A percentile compares a stretch with the other conserved stretches of the same genome.
These are phyloP conservation scores for Teratosphaeria zuluensis DNA, from an alignment of 2,329 filamentous ascomycete species.

Conservation along the genomic window DNA sequence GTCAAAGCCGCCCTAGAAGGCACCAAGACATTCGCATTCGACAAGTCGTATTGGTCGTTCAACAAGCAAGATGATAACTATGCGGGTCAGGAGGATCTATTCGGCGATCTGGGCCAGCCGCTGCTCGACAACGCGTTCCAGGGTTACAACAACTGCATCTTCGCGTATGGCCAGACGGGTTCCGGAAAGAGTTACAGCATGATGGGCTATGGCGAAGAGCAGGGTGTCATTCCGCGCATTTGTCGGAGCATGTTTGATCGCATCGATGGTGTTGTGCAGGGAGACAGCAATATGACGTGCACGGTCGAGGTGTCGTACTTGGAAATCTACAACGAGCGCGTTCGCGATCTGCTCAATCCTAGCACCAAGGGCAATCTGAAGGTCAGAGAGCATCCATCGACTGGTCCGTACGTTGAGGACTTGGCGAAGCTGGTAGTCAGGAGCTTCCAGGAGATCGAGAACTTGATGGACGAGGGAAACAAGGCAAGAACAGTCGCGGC, in stretches of 20 bases:
- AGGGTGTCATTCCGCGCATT: slow-evolving; percentile 92
- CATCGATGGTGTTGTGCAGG: slow-evolving; percentile 58
- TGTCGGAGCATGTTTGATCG: slow-evolving; percentile 95
- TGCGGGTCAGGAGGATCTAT: slow-evolving; percentile 81
- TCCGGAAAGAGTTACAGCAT: slow-evolving; percentile 99
- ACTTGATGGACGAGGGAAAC: slow-evolving; percentile 98
- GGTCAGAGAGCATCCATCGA: slow-evolving; percentile 94
- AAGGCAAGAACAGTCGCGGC: slow-evolving; percentile 96
- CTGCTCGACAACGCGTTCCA: slow-evolving; percentile 96
- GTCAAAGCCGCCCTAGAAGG: slow-evolving; percentile 54
- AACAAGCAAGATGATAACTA: slow-evolving; percentile 71
- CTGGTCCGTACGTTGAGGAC: slow-evolving; percentile 96
- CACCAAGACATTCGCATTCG: slow-evolving; percentile 85
- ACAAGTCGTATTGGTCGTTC: slow-evolving; percentile 98
- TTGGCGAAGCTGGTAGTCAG: slow-evolving; percentile 88
- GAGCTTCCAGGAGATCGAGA: slow-evolving; percentile 90
- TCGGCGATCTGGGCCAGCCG: slow-evolving; percentile 77
- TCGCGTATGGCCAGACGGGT: slow-evolving; percentile 95
- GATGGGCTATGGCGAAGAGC: slow-evolving; percentile 97
- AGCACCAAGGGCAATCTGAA: slow-evolving; percentile 93
- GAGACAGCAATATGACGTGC: slow-evolving; percentile 69
- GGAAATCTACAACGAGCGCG: slow-evolving; percentile 98
- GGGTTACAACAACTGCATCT: slow-evolving; percentile 99
- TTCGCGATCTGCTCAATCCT: slow-evolving; percentile 89
- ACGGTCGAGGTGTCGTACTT: slow-evolving; percentile 97